Evolutionary conservation across 345 rosid genomes (phyloP).

Genomic region (Geranium rotundifolium): DNA sequence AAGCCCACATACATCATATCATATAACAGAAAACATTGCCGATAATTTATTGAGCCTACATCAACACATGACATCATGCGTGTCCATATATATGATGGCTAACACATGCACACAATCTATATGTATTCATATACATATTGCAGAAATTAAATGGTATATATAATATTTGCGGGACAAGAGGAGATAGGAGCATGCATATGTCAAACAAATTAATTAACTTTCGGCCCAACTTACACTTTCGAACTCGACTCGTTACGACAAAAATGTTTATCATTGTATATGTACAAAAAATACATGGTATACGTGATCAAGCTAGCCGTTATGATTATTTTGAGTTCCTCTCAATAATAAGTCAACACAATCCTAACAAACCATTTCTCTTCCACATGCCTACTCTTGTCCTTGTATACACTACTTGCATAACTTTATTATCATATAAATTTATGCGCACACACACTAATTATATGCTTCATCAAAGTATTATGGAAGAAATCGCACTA

Average conservation of each 20-base stretch:
- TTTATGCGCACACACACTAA: too few relatives aligned
- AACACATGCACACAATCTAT: too few relatives aligned
- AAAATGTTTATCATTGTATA: constrained; percentile 20
- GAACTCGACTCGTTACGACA: constrained; percentile 1
- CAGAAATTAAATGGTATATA: too few relatives aligned
- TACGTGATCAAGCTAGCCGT: constrained; percentile 53
- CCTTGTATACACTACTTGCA: constrained; percentile 3
- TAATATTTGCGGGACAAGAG: background rate
- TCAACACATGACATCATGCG: too few relatives aligned
- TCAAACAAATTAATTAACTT: constrained; percentile 42
- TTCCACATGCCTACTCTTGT: constrained; percentile 8
- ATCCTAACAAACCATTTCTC: constrained; percentile 35
- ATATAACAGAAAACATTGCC: too few relatives aligned
- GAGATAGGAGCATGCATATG: background rate
- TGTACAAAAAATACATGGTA: constrained; percentile 14
- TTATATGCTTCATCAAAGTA: too few relatives aligned
- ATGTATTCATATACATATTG: too few relatives aligned
- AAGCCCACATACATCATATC: too few relatives aligned
- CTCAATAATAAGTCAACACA: constrained; percentile 42
- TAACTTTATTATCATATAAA: background rate
- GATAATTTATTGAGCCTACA: too few relatives aligned
- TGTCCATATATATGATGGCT: too few relatives aligned
- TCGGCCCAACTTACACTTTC: constrained; percentile 33
- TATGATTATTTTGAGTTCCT: constrained; percentile 55
- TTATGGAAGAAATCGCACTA: too few relatives aligned